Conservation (phyloP, 2,329 filamentous ascomycete genomes). For the Claviceps spartinae region DNA sequence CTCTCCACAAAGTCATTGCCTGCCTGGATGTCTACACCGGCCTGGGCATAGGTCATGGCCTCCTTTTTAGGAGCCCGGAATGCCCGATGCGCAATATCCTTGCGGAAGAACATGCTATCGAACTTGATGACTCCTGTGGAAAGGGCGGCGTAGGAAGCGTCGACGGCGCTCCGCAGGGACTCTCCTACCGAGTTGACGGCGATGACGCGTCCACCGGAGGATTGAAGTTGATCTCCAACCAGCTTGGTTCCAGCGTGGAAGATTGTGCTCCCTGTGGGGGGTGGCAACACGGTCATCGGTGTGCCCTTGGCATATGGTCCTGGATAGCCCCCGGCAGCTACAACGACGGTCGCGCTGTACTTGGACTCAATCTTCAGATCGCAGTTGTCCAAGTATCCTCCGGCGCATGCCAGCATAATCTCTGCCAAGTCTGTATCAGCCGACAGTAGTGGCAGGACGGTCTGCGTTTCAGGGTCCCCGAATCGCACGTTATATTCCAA, state of each 20-base stretch:
- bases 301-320: constrained; percentile 71
- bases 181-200: constrained; percentile 66
- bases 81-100: constrained; percentile 76
- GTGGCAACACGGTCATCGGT: constrained; percentile 35
- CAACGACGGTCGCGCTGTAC: constrained; percentile 85
- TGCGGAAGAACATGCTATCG: constrained; percentile 80
- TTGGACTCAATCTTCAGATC: constrained; percentile 52
- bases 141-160: constrained; percentile 77
- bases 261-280: constrained; percentile 43
- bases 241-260: constrained; percentile 87
- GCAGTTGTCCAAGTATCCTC: constrained; percentile 58
- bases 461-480: constrained; percentile 86
- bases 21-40: constrained; percentile 87
- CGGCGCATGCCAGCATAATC: constrained; percentile 74
- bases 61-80: constrained; percentile 36
- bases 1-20: constrained; percentile 85
- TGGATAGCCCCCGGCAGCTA: constrained; percentile 84
- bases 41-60: constrained; percentile 76
- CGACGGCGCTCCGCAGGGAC: constrained; percentile 69
- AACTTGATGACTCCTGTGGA: constrained; percentile 57
- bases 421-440: constrained; percentile 72
- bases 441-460: constrained; percentile 64
- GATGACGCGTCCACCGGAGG: constrained; percentile 82
- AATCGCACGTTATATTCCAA: constrained; percentile 91
- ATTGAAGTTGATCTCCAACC: constrained; percentile 49